A percentile compares a stretch with the other conserved stretches of the same genome.
phyloP scores from a whole-genome alignment of 2,329 filamentous ascomycete genomes.

The Chrysoporthe austroafricana region DNA sequence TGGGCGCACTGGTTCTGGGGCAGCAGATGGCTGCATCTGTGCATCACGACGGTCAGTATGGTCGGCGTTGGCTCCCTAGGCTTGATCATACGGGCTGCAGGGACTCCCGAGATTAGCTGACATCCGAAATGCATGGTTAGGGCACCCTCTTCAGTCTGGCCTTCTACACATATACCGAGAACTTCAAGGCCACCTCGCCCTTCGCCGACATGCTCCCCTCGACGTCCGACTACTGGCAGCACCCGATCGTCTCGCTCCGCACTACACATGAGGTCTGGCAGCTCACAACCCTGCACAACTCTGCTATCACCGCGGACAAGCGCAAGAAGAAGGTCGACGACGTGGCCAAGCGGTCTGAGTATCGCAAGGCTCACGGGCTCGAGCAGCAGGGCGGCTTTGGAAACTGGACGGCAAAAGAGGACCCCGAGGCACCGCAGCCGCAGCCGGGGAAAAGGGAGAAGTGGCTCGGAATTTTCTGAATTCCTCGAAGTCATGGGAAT shows the following conservation, averaged over 20 bases:
- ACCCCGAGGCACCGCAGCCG: slow-evolving; percentile 29
- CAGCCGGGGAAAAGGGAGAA: slow-evolving; percentile 45
- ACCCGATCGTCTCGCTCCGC: slow-evolving; percentile 69
- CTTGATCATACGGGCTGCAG: neutral
- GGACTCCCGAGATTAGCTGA: neutral
- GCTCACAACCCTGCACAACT: slow-evolving; percentile 75
- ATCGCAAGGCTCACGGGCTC: slow-evolving; percentile 83
- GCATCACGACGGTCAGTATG: slow-evolving; percentile 73
- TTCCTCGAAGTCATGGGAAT: neutral
- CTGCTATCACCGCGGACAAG: slow-evolving; percentile 69
- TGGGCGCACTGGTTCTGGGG: slow-evolving; percentile 86
- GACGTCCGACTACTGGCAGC: slow-evolving; percentile 66
- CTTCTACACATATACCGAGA: slow-evolving; percentile 72
- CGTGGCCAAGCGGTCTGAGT: slow-evolving; percentile 82
- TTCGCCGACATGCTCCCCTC: slow-evolving; percentile 79
- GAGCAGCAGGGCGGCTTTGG: slow-evolving; percentile 63
- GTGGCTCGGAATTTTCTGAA: slow-evolving; percentile 80
- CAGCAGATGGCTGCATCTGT: slow-evolving; percentile 74
- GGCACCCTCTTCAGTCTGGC: slow-evolving; percentile 72
- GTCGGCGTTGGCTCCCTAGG: neutral
- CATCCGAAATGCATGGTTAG: slow-evolving; percentile 38
- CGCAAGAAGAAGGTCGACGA: slow-evolving; percentile 79
- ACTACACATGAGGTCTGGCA: slow-evolving; percentile 73
- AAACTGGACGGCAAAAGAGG: slow-evolving; percentile 31
- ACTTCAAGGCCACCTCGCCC: slow-evolving; percentile 79